Base-by-base conservation (phyloP, 1,139 yeast species). In the Sugiyamaella pinicola region DNA sequence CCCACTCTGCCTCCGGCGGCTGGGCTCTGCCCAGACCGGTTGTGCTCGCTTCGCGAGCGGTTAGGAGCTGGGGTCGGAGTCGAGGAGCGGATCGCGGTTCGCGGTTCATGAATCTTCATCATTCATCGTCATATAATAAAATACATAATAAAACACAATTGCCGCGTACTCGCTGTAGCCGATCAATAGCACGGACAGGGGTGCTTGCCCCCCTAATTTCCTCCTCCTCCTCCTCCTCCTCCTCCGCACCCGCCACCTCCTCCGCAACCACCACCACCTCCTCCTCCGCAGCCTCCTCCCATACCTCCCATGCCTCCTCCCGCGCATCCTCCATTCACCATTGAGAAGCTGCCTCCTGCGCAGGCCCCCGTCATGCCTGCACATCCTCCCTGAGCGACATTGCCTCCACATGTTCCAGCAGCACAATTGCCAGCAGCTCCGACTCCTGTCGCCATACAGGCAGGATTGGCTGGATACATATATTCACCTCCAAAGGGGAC, bases 361-460 rank as follows among this genome's bases (percentile, higher is more conserved):
- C 54, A 53, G 5, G 53, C 55, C 37, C 54, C 55, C 18, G 37
- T 28, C 31, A 45, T 21, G 18, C 55, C 56, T 18, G 52, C 55
- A 26, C 49, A 47, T 29, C 51, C 52, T 44, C 59, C 60, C 43
- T 49, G 42, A 7, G 47, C 48, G 2, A 47, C 55, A n/a, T 39
- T 33, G 12, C 51, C 53, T 19, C 49, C 51, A 24, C 53, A 51
- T 3, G 52, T 29, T 2, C 48, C 55, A 24, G 33, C 31, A 22
- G 51, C 49, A 44, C 52, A 54, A 13, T 48, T 51, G 2, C 53
- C 53, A 33, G 33, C 49, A 21, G 54, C 55, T 7, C 55, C 55
- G 4, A 52, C 18, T 6, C 35, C 37, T 10, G 31, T 37, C 6
- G 50, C 17, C 41, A 47, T 33, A 35, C 51, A 39, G 13, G 40